These are phyloP conservation scores for Trichoderma pleuroti DNA, from an alignment of 2,329 filamentous ascomycete species.

Conservation along the genomic window DNA sequence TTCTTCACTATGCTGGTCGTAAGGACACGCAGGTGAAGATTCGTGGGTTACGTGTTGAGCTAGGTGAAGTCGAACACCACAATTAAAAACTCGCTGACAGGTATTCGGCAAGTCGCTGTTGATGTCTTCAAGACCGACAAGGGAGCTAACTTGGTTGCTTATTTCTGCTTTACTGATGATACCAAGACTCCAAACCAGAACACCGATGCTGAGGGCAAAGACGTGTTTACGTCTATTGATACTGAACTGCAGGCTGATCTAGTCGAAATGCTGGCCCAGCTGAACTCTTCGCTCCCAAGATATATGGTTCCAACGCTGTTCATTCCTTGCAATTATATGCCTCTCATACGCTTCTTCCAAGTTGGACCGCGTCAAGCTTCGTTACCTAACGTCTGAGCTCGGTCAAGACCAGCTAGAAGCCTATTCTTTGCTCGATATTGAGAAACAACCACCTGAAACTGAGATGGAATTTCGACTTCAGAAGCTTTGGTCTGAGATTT, in stretches of 20 bases:
- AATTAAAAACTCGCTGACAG: neutral
- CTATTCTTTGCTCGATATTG: neutral
- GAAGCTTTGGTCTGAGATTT: constrained; percentile 20
- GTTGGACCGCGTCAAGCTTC: constrained; percentile 12
- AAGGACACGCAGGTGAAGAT: constrained; percentile 58
- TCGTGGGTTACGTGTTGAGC: constrained; percentile 55
- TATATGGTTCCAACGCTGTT: constrained; percentile 44
- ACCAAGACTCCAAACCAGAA: neutral
- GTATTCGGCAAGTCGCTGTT: neutral
- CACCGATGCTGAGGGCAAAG: neutral
- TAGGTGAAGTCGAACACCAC: constrained; percentile 29
- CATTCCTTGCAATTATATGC: constrained; percentile 40
- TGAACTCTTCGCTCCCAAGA: constrained; percentile 19
- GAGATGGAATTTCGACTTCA: constrained; percentile 23
- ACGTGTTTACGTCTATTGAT: neutral
- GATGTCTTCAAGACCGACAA: constrained; percentile 14
- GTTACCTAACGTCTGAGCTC: neutral
- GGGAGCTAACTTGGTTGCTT: neutral
- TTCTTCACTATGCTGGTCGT: constrained; percentile 44
- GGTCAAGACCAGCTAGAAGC: neutral
- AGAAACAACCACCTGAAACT: neutral
- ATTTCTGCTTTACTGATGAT: neutral
- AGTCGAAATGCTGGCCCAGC: neutral
- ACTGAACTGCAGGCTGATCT: neutral
- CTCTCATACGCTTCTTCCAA: constrained; percentile 22